These are phyloP conservation scores for Hygrophorus pudorinus DNA, from an alignment of 768 basidiomycete genomes.

Conservation along the genomic window DNA sequence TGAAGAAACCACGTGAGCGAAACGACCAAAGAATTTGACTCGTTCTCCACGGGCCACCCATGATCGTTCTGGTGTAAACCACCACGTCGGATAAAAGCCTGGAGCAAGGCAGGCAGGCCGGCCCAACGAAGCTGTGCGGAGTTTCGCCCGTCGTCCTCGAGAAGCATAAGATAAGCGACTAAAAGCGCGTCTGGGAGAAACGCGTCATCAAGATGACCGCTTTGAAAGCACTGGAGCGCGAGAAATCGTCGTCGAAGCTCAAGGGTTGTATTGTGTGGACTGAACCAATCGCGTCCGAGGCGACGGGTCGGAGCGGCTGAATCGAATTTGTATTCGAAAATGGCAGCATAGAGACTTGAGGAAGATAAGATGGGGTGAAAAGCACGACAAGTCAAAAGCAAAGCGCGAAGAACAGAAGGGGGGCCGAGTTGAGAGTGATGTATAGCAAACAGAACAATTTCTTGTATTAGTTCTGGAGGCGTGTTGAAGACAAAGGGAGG, in stretches of 20 bases:
- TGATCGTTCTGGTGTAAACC: constrained; percentile 26
- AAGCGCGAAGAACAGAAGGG: constrained; percentile 20
- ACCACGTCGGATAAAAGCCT: constrained; percentile 27
- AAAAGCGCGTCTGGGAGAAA: constrained; percentile 35
- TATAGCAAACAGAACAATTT: constrained; percentile 23
- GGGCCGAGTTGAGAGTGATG: constrained; percentile 21
- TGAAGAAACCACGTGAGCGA: constrained; percentile 36
- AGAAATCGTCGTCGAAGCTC: constrained; percentile 37
- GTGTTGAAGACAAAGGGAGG: constrained; percentile 19
- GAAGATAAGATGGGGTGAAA: constrained; percentile 16
- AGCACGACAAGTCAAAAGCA: constrained; percentile 24
- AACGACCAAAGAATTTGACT: constrained; percentile 34
- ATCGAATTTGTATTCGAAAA: constrained; percentile 44
- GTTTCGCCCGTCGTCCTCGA: constrained; percentile 44
- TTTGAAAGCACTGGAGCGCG: constrained; percentile 36
- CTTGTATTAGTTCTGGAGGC: constrained; percentile 25
- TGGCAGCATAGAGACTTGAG: constrained; percentile 22
- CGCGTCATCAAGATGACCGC: constrained; percentile 24
- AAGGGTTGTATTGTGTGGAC: constrained; percentile 23
- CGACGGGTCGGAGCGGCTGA: constrained; percentile 29
- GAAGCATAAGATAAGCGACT: constrained; percentile 45
- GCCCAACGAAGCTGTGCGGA: constrained; percentile 35
- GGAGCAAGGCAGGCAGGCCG: constrained; percentile 30
- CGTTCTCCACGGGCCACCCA: constrained; percentile 41
- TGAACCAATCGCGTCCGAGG: constrained; percentile 13